Evolutionary conservation across 495 filamentous ascomycete genomes (phyloP).

Genomic region (Cetradonia linearis): DNA sequence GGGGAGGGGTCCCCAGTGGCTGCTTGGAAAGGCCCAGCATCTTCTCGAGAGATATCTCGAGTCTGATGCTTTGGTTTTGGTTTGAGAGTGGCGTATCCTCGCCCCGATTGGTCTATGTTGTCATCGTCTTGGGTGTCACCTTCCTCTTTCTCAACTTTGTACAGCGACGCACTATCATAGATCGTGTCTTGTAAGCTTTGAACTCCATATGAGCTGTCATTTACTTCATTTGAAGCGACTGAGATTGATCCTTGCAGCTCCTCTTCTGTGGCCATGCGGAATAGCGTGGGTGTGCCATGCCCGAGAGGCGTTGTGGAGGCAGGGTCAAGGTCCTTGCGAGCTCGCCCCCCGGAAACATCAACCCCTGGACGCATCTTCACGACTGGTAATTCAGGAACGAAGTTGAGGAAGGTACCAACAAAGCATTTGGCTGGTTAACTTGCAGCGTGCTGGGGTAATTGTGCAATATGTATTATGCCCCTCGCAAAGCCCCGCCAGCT

Average conservation of each 20-base stretch:
- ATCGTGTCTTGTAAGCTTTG: slow-evolving; percentile 52
- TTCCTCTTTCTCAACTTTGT: slow-evolving; percentile 30
- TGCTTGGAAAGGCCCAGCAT: neutral
- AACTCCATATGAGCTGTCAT: slow-evolving; percentile 50
- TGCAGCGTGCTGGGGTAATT: neutral
- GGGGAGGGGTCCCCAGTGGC: slow-evolving; percentile 14
- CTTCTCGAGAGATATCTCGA: slow-evolving; percentile 26
- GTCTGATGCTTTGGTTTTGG: slow-evolving; percentile 19
- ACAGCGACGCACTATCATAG: slow-evolving; percentile 26
- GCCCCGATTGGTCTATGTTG: slow-evolving; percentile 18
- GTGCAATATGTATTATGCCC: neutral
- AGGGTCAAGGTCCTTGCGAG: slow-evolving; percentile 23
- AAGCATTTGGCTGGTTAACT: neutral
- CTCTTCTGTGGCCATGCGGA: slow-evolving; percentile 33
- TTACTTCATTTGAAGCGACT: slow-evolving; percentile 15
- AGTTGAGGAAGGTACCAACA: neutral
- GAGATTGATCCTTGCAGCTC: slow-evolving; percentile 23
- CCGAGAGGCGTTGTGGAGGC: slow-evolving; percentile 4
- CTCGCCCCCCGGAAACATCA: slow-evolving; percentile 13
- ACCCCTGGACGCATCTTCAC: slow-evolving; percentile 18
- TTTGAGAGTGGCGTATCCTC: slow-evolving; percentile 33
- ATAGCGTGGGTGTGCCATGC: slow-evolving; percentile 33
- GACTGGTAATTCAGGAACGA: neutral
- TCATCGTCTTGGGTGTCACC: slow-evolving; percentile 27
- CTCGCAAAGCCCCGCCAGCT: slow-evolving; percentile 6